A percentile compares a stretch with the other conserved stretches of the same genome.
phyloP scores from a whole-genome alignment of 768 basidiomycete genomes.

The Cystofilobasidium macerans region DNA sequence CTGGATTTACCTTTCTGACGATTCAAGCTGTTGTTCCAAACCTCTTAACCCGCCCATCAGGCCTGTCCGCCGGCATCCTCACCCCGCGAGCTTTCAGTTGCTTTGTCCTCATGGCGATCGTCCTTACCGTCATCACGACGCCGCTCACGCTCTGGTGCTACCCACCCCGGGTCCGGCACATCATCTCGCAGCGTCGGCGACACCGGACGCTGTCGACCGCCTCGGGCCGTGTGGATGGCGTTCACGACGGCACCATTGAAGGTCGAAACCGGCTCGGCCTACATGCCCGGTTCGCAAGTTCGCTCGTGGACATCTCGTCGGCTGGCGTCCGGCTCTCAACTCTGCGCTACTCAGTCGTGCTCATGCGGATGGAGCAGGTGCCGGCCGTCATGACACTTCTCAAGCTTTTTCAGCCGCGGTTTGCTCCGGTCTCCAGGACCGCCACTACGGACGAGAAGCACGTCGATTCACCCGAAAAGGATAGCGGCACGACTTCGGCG shows the following conservation, averaged over 20 bases:
- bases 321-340: constrained; percentile 5
- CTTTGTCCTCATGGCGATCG: constrained; percentile 55
- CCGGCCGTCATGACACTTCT: constrained; percentile 81
- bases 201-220: background rate
- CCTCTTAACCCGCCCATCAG: background rate
- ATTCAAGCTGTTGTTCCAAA: background rate
- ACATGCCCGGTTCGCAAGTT: background rate
- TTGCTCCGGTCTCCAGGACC: background rate
- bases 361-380: constrained; percentile 37
- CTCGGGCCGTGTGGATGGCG: background rate
- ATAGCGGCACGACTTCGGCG: background rate
- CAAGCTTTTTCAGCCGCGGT: constrained; percentile 55
- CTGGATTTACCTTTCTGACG: constrained; percentile 55
- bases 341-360: constrained; percentile 14
- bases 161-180: constrained; percentile 41
- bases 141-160: constrained; percentile 70
- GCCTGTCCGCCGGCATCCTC: constrained; percentile 56
- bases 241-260: background rate
- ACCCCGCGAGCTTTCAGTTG: constrained; percentile 62
- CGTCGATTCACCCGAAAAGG: background rate
- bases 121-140: constrained; percentile 45
- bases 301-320: background rate
- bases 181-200: background rate
- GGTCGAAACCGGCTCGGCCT: background rate
- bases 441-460: background rate